These are phyloP conservation scores for Aspergillus tubingensis DNA, from an alignment of 2,329 filamentous ascomycete species.

Conservation along the genomic window DNA sequence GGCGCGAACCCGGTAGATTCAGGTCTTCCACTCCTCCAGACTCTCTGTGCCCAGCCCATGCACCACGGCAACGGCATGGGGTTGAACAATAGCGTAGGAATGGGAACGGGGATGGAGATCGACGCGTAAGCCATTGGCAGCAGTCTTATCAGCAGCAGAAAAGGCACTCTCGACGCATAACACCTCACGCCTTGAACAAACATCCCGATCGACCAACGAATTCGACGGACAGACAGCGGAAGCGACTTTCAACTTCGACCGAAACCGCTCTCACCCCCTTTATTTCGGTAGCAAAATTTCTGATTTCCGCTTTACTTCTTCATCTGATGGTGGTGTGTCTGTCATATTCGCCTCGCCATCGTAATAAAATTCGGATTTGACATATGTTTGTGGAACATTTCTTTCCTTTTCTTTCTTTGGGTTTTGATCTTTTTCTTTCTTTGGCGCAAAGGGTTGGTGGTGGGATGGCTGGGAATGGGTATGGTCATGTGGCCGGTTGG, in stretches of 20 bases:
- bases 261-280: not conserved
- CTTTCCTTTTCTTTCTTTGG: constrained; percentile 5
- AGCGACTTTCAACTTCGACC: constrained; percentile 1
- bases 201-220: not conserved
- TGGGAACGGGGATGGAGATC: constrained; percentile 44
- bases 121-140: constrained; percentile 31
- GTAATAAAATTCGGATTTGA: not conserved
- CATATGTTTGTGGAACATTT: constrained; percentile 23
- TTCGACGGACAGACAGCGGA: not conserved
- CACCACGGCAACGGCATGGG: constrained; percentile 18
- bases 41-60: constrained; percentile 28
- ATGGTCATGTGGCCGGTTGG: not conserved
- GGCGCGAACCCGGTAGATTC: constrained; percentile 27
- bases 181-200: not conserved
- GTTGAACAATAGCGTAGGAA: constrained; percentile 36
- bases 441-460: constrained; percentile 2
- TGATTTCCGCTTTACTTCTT: not conserved
- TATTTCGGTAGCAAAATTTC: not conserved
- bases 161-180: not conserved
- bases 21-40: constrained; percentile 36
- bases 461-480: constrained; percentile 1
- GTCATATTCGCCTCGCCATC: not conserved
- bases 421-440: constrained; percentile 1
- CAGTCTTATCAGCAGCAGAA: not conserved
- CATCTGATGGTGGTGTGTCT: not conserved